These are phyloP conservation scores for Hanseniaspora guilliermondii DNA, from an alignment of 805 yeast species.

Conservation along the genomic window DNA sequence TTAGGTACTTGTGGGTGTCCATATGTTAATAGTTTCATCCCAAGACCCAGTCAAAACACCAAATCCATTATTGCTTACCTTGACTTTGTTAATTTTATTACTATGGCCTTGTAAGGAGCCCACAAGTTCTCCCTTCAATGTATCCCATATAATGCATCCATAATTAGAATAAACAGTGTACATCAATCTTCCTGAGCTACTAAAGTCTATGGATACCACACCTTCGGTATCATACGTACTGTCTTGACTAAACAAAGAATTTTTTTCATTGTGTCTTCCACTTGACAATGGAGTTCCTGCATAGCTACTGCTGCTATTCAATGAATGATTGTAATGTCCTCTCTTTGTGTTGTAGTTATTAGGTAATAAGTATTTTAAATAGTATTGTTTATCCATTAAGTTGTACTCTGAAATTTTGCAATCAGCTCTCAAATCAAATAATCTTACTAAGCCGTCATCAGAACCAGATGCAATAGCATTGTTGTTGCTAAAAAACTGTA, in stretches of 20 bases:
- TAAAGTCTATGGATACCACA: slow-evolving; percentile 58
- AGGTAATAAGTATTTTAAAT: slow-evolving; percentile 16
- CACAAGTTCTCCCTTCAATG: slow-evolving; percentile 48
- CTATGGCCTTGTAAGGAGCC: slow-evolving; percentile 56
- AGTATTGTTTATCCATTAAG: slow-evolving; percentile 17
- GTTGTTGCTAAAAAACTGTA: slow-evolving; percentile 58
- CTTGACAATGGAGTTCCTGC: slow-evolving; percentile 13
- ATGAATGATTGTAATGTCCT: background rate
- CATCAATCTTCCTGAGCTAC: slow-evolving; percentile 60
- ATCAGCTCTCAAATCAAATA: slow-evolving; percentile 69
- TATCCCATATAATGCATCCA: slow-evolving; percentile 70
- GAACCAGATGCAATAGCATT: slow-evolving; percentile 60
- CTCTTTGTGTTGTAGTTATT: background rate
- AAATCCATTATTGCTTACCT: slow-evolving; percentile 59
- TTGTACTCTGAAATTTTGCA: slow-evolving; percentile 48
- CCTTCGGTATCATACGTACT: slow-evolving; percentile 46
- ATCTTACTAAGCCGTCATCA: slow-evolving; percentile 60
- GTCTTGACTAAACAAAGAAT: slow-evolving; percentile 19
- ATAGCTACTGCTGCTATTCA: slow-evolving; percentile 2
- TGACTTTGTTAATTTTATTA: slow-evolving; percentile 50
- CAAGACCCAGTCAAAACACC: slow-evolving; percentile 71
- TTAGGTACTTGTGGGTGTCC: slow-evolving; percentile 35
- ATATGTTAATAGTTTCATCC: slow-evolving; percentile 60
- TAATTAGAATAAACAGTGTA: slow-evolving; percentile 65
- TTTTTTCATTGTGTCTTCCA: slow-evolving; percentile 5